A percentile compares a stretch with the other conserved stretches of the same genome.
These are phyloP conservation scores for Neurospora sublineolata DNA, from an alignment of 495 filamentous ascomycete genomes.

Conservation along the genomic window DNA sequence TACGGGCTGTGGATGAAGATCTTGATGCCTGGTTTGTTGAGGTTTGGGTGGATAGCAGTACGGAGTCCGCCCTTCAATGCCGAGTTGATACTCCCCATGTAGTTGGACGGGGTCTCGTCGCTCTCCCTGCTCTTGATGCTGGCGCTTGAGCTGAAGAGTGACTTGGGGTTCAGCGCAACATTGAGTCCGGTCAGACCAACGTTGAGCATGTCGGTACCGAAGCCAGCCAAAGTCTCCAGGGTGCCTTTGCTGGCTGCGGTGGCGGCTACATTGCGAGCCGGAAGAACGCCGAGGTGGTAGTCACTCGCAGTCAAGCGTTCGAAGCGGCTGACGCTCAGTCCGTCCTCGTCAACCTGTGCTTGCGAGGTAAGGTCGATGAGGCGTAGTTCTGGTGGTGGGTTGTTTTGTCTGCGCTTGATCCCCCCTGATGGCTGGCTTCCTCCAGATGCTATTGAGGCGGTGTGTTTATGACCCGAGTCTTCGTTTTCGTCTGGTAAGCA, in stretches of 20 bases:
- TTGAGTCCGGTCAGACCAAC: conserved; percentile 47
- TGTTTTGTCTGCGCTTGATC: conserved; percentile 56
- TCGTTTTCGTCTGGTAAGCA: conserved; percentile 59
- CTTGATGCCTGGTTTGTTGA: conserved; percentile 62
- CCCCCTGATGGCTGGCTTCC: conserved; percentile 45
- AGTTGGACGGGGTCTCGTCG: conserved; percentile 22
- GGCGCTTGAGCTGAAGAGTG: conserved; percentile 76
- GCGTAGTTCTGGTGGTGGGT: conserved; percentile 74
- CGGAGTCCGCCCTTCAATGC: conserved; percentile 15
- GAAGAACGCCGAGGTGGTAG: conserved; percentile 79
- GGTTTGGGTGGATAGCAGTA: conserved; percentile 31
- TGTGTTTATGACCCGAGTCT: conserved; percentile 28
- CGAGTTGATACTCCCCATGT: conserved; percentile 1
- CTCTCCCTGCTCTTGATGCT: conserved; percentile 69
- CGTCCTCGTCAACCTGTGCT: conserved; percentile 65
- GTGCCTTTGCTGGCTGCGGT: conserved; percentile 57
- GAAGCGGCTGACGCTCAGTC: conserved; percentile 69
- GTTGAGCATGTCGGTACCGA: conserved; percentile 58
- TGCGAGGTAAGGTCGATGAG: conserved; percentile 79
- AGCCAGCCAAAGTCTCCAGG: conserved; percentile 50
- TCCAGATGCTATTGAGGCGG: conserved; percentile 28
- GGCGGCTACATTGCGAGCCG: conserved; percentile 51
- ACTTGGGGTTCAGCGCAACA: conserved; percentile 69
- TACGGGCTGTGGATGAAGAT: conserved; percentile 95
- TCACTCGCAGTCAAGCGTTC: conserved; percentile 80